phyloP scores from a whole-genome alignment of 768 basidiomycete species.

The Mrakia hoshinonis region DNA sequence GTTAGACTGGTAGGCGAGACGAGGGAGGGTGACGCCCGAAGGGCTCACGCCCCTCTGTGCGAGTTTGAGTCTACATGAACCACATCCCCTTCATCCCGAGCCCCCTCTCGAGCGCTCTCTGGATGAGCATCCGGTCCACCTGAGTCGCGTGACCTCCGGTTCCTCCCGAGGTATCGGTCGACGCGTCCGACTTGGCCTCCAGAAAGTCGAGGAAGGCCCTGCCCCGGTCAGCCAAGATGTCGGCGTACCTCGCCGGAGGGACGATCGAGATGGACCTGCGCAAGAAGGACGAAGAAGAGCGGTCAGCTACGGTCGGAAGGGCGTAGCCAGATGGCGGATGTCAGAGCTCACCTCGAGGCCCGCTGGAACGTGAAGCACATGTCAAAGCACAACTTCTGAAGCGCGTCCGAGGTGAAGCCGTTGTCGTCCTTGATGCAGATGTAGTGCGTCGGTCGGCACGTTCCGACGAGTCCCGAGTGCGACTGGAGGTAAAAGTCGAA shows the following conservation, averaged over 20 bases:
- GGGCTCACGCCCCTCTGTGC: no score
- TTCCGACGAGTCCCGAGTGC: constrained; percentile 32
- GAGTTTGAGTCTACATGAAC: no score
- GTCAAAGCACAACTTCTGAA: background rate
- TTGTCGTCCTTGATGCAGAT: constrained; percentile 31
- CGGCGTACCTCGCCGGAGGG: constrained; percentile 14
- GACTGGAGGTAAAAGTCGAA: constrained; percentile 31
- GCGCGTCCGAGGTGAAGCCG: constrained; percentile 28
- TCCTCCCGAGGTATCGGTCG: constrained; percentile 5
- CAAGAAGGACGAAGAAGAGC: background rate
- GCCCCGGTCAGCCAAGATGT: constrained; percentile 13
- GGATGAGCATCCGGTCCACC: no score
- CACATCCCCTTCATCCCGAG: no score
- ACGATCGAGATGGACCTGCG: constrained; percentile 4
- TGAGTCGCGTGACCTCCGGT: no score
- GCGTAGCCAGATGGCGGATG: background rate
- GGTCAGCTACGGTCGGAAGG: constrained; percentile 30
- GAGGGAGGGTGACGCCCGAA: no score
- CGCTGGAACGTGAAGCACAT: background rate
- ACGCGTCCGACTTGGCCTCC: constrained; percentile 2
- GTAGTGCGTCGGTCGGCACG: constrained; percentile 33
- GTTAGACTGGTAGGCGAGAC: no score
- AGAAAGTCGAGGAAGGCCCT: constrained; percentile 10
- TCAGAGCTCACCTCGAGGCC: background rate
- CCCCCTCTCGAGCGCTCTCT: no score